Evolutionary conservation across 2,329 filamentous ascomycete genomes (phyloP).

Genomic region (Aspergillus latus): DNA sequence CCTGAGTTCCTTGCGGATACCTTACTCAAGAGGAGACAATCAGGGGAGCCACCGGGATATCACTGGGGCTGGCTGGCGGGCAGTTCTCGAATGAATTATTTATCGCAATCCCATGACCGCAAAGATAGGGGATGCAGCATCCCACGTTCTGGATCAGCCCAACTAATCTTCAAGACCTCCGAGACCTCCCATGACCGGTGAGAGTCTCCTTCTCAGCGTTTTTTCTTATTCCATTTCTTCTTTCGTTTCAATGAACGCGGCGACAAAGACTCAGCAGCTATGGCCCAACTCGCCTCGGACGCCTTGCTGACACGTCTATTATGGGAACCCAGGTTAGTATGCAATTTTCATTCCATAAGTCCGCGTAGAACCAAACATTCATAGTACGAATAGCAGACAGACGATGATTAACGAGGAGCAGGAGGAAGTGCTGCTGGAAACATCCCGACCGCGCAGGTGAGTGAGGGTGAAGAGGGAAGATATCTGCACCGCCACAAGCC

Average conservation of each 20-base stretch:
- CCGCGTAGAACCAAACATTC: not conserved
- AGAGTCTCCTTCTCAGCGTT: not conserved
- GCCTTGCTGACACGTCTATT: conserved; percentile 30
- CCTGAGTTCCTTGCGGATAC: not conserved
- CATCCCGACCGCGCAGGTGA: conserved; percentile 17
- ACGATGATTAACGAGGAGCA: conserved; percentile 13
- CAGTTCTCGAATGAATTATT: not conserved
- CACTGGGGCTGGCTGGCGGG: not conserved
- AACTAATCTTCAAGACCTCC: not conserved
- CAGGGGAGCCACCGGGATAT: not conserved
- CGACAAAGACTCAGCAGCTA: conserved; percentile 8
- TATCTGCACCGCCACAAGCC: conserved; percentile 28
- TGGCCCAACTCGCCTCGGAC: conserved; percentile 22
- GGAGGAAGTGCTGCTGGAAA: conserved; percentile 25
- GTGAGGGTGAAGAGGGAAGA: conserved; percentile 8
- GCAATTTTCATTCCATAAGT: not conserved
- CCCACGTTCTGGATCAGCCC: conserved; percentile 12
- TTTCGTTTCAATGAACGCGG: conserved; percentile 8
- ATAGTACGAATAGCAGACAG: not conserved
- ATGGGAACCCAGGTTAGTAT: conserved; percentile 36
- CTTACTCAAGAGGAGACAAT: conserved; percentile 5
- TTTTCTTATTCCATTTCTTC: not conserved
- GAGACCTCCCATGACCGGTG: not conserved
- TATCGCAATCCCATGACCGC: not conserved
- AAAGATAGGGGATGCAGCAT: conserved; percentile 14